phyloP scores from a whole-genome alignment of 1,139 yeast genomes.

The Zygoascus meyerae region DNA sequence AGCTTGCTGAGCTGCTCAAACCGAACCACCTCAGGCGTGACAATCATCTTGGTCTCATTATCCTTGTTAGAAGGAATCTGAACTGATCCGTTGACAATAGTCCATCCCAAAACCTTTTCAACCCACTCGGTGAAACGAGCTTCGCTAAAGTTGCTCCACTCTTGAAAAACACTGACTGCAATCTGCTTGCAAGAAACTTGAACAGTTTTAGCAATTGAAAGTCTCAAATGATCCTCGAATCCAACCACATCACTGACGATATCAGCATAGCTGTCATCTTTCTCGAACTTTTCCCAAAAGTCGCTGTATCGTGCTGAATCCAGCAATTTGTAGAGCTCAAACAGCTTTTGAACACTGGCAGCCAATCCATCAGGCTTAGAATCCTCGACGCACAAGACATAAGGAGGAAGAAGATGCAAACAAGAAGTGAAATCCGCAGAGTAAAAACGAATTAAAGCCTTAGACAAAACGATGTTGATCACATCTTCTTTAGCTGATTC shows the following conservation, averaged over 20 bases:
- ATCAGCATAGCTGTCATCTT: conserved; percentile 34
- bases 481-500: conserved; percentile 37
- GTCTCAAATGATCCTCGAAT: conserved; percentile 33
- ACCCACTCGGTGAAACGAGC: conserved; percentile 33
- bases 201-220: conserved; percentile 32
- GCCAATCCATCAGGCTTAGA: conserved; percentile 29
- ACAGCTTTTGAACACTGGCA: conserved; percentile 35
- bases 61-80: conserved; percentile 30
- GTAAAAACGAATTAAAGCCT: conserved; percentile 40
- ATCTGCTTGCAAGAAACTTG: conserved; percentile 30
- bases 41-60: conserved; percentile 31
- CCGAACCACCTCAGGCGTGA: conserved; percentile 30
- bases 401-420: conserved; percentile 42
- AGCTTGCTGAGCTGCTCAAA: conserved; percentile 33
- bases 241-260: conserved; percentile 33
- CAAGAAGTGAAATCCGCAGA: conserved; percentile 41
- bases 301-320: conserved; percentile 35
- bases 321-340: conserved; percentile 34
- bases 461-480: conserved; percentile 37
- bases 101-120: conserved; percentile 32
- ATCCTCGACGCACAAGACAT: conserved; percentile 28
- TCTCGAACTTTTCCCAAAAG: conserved; percentile 35
- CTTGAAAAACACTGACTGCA: conserved; percentile 29
- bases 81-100: conserved; percentile 24
- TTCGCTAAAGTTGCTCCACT: conserved; percentile 31